Percentiles rank a stretch among this genome's conserved stretches.
phyloP scores from a whole-genome alignment of 768 basidiomycete species.

The Stropharia rugosoannulata region DNA sequence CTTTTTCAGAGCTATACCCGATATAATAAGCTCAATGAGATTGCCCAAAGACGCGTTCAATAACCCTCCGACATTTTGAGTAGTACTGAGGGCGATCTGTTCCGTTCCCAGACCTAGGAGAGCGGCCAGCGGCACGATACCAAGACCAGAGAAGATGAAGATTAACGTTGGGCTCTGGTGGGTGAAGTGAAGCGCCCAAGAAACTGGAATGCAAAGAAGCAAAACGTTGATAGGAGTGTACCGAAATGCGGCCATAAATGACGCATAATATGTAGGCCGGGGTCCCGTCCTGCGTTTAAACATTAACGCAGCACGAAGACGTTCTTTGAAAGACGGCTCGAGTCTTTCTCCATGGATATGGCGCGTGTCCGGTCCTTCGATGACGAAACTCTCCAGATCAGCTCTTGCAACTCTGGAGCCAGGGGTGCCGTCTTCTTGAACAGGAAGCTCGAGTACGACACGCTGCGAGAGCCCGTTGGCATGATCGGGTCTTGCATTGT shows the following conservation, averaged over 20 bases:
- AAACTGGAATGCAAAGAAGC: conserved; percentile 48
- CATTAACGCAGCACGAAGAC: conserved; percentile 31
- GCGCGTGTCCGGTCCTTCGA: conserved; percentile 1
- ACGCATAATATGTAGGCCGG: conserved; percentile 32
- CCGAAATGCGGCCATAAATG: conserved; percentile 27
- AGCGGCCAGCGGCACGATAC: conserved; percentile 51
- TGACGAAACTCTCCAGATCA: conserved; percentile 20
- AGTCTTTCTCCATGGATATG: conserved; percentile 6
- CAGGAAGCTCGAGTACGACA: neutral
- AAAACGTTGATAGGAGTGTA: conserved; percentile 43
- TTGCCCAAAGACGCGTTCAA: conserved; percentile 55
- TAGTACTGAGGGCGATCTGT: conserved; percentile 47
- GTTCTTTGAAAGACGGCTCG: conserved; percentile 14
- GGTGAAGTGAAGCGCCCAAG: conserved; percentile 46
- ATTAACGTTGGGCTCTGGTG: conserved; percentile 44
- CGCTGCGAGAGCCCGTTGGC: neutral
- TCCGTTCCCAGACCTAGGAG: conserved; percentile 53
- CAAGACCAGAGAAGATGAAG: conserved; percentile 47
- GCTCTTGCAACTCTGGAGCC: neutral
- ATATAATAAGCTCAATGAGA: conserved; percentile 52
- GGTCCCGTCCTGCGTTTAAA: conserved; percentile 31
- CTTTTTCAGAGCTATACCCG: conserved; percentile 39
- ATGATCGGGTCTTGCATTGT: conserved; percentile 12
- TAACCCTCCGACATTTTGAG: conserved; percentile 49
- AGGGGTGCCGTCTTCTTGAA: neutral